Base-by-base conservation (phyloP, 441 rosid genomes). In the Hura crepitans region DNA sequence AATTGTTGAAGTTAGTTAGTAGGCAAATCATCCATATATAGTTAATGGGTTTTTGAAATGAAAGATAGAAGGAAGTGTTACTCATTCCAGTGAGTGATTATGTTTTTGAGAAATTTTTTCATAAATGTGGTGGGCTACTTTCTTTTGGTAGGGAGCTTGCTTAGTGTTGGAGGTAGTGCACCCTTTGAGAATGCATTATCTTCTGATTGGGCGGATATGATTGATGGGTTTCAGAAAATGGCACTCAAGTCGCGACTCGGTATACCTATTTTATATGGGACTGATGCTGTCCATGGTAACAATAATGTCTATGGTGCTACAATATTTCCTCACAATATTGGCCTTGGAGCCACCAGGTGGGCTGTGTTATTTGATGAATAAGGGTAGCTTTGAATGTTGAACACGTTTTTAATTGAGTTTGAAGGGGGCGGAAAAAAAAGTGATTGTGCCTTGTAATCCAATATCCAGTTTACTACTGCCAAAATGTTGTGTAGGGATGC, bases 211-310 rank as follows among this genome's bases (percentile, higher is more conserved):
- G 97, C 90, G 0, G 86, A 93, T 78, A 89, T 89, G 98, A 81
- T 93, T 55, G 93, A 93, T 35, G 83, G 86, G 37, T 85, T 80
- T 64, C 96, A 94, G 82, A 75, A 74, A 15, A 80, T 82, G 27
- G 92, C 96, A 37, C 81, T 90, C 11, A 79, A 81, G 47, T 85
- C 96, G 2, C 84, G 93, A 74, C 87, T 92, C 5, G 92, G 97
- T 30, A 86, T 92, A 27, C 97, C 99, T 0, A 56, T 90, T 5
- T 79, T 94, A 20, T 92, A 94, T 68, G 97, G 97, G 71, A 85
- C 81, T 37, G 98, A 93, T 85, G 98, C 96, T 25, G 96, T 93
- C 72, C 97, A 93, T 72, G 98, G 96, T 49, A 89, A 94, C 72
- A 85, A 81, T 77, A 82, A 74, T 73, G 84, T 92, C 69, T 94